phyloP scores from a whole-genome alignment of 2,329 filamentous ascomycete species.

The Fusarium sp. region DNA sequence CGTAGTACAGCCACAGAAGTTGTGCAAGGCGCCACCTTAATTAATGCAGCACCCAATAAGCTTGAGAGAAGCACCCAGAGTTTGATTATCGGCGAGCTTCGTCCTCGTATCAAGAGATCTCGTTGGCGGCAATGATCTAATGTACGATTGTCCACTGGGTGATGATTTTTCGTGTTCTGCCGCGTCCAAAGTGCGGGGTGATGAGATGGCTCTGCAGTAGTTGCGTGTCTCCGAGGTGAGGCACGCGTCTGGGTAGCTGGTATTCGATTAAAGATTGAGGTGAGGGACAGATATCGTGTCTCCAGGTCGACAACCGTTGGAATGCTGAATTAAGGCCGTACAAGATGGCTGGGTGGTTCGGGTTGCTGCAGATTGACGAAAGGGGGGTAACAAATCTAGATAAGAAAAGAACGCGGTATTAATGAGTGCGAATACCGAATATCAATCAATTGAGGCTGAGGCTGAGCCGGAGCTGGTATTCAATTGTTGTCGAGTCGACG shows the following conservation, averaged over 20 bases:
- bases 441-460: conserved; percentile 13
- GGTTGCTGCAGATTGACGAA: conserved; percentile 17
- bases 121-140: conserved; percentile 22
- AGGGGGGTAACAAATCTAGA: conserved; percentile 17
- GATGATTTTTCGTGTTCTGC: conserved; percentile 10
- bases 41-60: conserved; percentile 41
- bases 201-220: conserved; percentile 8
- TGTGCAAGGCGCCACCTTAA: conserved; percentile 42
- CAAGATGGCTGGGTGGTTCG: conserved; percentile 21
- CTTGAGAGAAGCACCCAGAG: conserved; percentile 27
- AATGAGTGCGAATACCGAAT: conserved; percentile 40
- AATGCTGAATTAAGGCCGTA: conserved; percentile 37
- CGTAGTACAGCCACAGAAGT: conserved; percentile 43
- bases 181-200: conserved; percentile 22
- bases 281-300: conserved; percentile 36
- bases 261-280: conserved; percentile 30
- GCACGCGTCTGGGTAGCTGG: conserved; percentile 10
- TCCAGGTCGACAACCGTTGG: conserved; percentile 40
- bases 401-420: conserved; percentile 35
- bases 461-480: conserved; percentile 20
- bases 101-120: conserved; percentile 35
- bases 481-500: conserved; percentile 34
- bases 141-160: conserved; percentile 10
- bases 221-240: conserved; percentile 18
- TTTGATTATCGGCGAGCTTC: conserved; percentile 39